These are phyloP conservation scores for Fusarium subglutinans DNA, from an alignment of 2,329 filamentous ascomycete genomes.

Conservation along the genomic window DNA sequence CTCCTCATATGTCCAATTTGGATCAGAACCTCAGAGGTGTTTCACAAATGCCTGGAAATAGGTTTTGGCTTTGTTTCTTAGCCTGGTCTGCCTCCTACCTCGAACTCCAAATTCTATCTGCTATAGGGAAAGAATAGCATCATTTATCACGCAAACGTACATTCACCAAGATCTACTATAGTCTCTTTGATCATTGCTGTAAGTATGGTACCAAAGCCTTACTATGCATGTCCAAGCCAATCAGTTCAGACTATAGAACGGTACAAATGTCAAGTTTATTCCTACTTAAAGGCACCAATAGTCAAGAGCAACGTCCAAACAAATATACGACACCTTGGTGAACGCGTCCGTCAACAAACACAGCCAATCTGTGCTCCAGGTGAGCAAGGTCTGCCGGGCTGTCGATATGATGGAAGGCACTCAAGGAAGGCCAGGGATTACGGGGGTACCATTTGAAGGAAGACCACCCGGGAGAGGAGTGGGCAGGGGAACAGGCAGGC, in stretches of 20 bases:
- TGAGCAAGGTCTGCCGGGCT: accelerated
- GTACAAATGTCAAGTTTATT: not conserved
- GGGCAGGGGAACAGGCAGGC: not conserved
- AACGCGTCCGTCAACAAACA: accelerated
- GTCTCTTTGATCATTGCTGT: not conserved
- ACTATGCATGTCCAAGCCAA: not conserved
- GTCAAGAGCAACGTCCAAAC: accelerated
- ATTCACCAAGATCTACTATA: not conserved
- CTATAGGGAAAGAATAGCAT: accelerated
- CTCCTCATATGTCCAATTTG: not conserved
- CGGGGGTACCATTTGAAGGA: not conserved
- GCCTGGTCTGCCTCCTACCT: not conserved
- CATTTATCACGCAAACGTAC: accelerated
- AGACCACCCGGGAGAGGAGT: not conserved
- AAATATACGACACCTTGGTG: accelerated
- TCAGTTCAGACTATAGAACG: too few species aligned
- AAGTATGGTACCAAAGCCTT: not conserved
- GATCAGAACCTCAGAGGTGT: not conserved
- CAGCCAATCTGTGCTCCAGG: accelerated
- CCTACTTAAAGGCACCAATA: accelerated
- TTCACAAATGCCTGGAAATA: not conserved
- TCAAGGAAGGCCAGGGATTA: not conserved
- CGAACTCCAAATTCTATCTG: too few species aligned
- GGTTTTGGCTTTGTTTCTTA: not conserved
- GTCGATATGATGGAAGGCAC: accelerated